Evolutionary conservation across 2,329 filamentous ascomycete genomes (phyloP), one percentile per base, ranked within the genome.

Genomic region (Alternaria gansuensis): DNA sequence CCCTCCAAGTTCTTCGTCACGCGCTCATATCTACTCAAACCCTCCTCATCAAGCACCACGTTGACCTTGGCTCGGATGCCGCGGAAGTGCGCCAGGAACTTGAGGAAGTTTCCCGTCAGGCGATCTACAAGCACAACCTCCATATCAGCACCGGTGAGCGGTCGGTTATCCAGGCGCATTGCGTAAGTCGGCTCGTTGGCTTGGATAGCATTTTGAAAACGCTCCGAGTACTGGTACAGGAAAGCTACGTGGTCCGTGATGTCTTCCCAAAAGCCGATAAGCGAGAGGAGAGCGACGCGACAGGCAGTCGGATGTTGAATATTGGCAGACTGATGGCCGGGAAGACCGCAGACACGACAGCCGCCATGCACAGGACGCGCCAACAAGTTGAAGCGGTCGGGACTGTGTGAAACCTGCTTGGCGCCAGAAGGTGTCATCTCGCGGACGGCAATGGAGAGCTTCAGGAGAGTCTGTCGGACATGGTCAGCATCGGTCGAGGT

Each of bases 261-360:
- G 36, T 64, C 62, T 31, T 68, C 63, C 68, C 68, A 71, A 49
- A 68, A 69, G 31, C 54, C 49, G 23, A 67, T 49, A 33, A 62
- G 60, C 3, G 53, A 57, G 29, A 66, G 29, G 11, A 71, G 46
- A 13, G 65, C 68, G 23, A 21, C 26, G 39, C 56, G 60, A 51
- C 65, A 71, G 7, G 48, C 31, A 13, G 43, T 31, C 4, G 65
- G 44, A 5, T 62, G 54, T 14, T 59, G 44, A 57, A 65, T 51
- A 33, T 63, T 54, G 29, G 26, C 2, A 17, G 56, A 62, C 2
- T 63, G 31, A 46, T 69, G 68, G n/a, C 68, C 66, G 6, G 66
- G 62, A n/a, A 64, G 58, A 13, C 56, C 41, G 54, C 68, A 69
- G 59, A 71, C 41, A 21, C 57, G 51, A 45, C 66, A 69, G n/a